phyloP scores from a whole-genome alignment of 2,329 filamentous ascomycete genomes.

The Trichophyton simii region DNA sequence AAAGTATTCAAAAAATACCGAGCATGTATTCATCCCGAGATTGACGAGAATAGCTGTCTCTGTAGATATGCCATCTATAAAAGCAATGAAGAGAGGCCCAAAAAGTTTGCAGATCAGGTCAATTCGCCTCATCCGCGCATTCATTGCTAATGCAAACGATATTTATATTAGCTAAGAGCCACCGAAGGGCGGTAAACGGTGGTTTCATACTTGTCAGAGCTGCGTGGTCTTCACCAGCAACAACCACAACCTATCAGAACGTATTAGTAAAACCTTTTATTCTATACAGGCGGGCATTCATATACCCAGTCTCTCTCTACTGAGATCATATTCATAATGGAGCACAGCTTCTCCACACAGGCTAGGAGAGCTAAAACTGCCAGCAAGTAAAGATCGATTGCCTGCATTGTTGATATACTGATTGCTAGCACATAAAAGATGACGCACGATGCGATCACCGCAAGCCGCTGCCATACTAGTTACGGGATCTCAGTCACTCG shows the following conservation, averaged over 20 bases:
- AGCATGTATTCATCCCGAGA: slow-evolving; percentile 33
- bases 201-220: too few species aligned
- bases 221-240: background rate
- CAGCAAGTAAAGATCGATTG: slow-evolving; percentile 14
- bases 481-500: background rate
- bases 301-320: slow-evolving; percentile 57
- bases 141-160: slow-evolving; percentile 25
- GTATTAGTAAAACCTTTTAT: background rate
- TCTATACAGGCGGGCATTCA: background rate
- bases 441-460: background rate
- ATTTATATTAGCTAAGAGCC: background rate
- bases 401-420: background rate
- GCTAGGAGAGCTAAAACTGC: slow-evolving; percentile 41
- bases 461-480: background rate
- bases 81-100: slow-evolving; percentile 40
- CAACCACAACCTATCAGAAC: background rate
- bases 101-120: slow-evolving; percentile 47
- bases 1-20: slow-evolving; percentile 29
- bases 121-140: slow-evolving; percentile 45
- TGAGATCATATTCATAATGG: slow-evolving; percentile 53
- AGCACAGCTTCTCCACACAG: slow-evolving; percentile 55
- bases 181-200: too few species aligned
- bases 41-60: slow-evolving; percentile 37
- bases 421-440: background rate
- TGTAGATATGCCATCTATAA: slow-evolving; percentile 35